These are phyloP conservation scores for Prunus dulcis DNA, from an alignment of 306 rosid genomes.

Conservation along the genomic window DNA sequence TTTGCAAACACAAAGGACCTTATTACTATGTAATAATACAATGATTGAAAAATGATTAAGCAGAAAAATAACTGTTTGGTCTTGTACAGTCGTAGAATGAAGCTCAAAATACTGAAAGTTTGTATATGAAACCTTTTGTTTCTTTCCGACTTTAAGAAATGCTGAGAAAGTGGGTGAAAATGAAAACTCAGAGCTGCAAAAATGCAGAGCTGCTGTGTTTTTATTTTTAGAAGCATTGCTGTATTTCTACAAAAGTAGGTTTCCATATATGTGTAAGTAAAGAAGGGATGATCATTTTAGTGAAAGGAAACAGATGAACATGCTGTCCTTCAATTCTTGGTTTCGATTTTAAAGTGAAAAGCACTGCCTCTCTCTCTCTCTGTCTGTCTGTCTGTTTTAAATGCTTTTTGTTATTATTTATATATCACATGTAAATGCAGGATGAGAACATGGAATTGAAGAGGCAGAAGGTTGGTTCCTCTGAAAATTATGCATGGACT, in stretches of 20 bases:
- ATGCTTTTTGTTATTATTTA: slow-evolving; percentile 7
- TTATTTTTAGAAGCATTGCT: not conserved
- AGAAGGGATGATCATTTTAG: not conserved
- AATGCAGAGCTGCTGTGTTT: not conserved
- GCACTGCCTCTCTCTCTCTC: too few relatives aligned
- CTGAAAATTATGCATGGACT: slow-evolving; percentile 55
- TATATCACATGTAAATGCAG: slow-evolving; percentile 27
- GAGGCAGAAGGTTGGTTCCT: slow-evolving; percentile 42
- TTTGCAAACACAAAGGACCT: too few relatives aligned
- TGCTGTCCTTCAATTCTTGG: not conserved
- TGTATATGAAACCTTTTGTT: not conserved
- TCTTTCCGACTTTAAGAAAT: not conserved
- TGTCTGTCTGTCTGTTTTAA: not conserved
- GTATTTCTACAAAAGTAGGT: slow-evolving; percentile 6
- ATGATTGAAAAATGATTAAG: too few relatives aligned
- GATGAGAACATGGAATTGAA: slow-evolving; percentile 88
- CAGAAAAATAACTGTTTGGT: not conserved
- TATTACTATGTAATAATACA: too few relatives aligned
- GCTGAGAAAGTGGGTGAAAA: slow-evolving; percentile 2
- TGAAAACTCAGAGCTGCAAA: not conserved
- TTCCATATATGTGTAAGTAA: slow-evolving; percentile 2
- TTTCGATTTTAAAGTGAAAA: not conserved
- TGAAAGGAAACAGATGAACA: not conserved
- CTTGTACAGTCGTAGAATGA: not conserved
- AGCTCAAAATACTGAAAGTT: not conserved